phyloP scores from a whole-genome alignment of 2,329 filamentous ascomycete genomes.

The Calycina herbarum region DNA sequence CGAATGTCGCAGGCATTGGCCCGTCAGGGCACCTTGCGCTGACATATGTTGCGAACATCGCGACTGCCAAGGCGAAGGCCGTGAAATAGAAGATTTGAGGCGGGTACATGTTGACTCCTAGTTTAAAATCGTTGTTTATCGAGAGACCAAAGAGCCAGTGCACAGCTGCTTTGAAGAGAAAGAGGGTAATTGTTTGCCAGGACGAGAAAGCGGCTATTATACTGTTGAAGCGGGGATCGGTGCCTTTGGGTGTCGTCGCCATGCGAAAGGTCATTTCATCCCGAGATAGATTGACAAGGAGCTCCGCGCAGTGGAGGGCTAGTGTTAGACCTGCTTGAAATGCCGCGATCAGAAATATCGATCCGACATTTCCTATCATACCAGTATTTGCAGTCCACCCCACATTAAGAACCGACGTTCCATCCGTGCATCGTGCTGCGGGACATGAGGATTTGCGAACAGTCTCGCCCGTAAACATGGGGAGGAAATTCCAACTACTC shows the following conservation, averaged over 20 bases:
- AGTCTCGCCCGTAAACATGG: slow-evolving; percentile 28
- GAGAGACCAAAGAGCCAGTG: slow-evolving; percentile 39
- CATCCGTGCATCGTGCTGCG: slow-evolving; percentile 29
- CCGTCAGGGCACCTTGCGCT: slow-evolving; percentile 27
- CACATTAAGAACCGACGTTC: slow-evolving; percentile 34
- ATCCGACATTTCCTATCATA: slow-evolving; percentile 25
- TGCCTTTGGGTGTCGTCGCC: slow-evolving; percentile 30
- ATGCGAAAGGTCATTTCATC: slow-evolving; percentile 36
- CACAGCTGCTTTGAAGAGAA: slow-evolving; percentile 35
- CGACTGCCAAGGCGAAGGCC: slow-evolving; percentile 29
- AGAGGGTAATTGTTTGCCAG: slow-evolving; percentile 36
- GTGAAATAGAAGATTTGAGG: slow-evolving; percentile 38
- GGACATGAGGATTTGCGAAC: slow-evolving; percentile 8
- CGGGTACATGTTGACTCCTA: slow-evolving; percentile 37
- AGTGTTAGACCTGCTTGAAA: slow-evolving; percentile 33
- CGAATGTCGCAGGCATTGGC: slow-evolving; percentile 34
- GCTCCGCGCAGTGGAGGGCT: slow-evolving; percentile 49
- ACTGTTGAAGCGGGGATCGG: slow-evolving; percentile 33
- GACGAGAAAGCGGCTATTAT: slow-evolving; percentile 33
- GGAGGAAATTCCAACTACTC: slow-evolving; percentile 32
- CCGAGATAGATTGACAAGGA: slow-evolving; percentile 53
- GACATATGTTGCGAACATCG: slow-evolving; percentile 33
- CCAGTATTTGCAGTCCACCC: slow-evolving; percentile 30
- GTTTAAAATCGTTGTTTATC: slow-evolving; percentile 34
- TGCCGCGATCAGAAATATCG: slow-evolving; percentile 32